Base-by-base conservation (phyloP, 768 basidiomycete species). In the Tylopilus felleus region DNA sequence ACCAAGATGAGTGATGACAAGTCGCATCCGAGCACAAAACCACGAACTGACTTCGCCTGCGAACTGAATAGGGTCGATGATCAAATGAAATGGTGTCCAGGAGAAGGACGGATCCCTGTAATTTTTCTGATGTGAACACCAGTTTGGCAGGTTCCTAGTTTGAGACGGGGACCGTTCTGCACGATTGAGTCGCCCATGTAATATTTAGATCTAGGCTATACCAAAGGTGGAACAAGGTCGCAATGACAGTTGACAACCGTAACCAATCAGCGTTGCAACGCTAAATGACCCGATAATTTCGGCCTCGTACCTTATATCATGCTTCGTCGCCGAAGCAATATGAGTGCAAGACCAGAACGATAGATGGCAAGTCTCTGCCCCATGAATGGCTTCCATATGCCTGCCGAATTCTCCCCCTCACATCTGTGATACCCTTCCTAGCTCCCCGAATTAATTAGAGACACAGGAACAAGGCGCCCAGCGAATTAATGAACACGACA, bases 11-110 rank as follows among this genome's bases (percentile, higher is more conserved):
- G 16, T n/a, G 7, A 17, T 36, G 35, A 17, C 3, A 19, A 38
- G 38, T 38, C 38, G 7, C 38, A n/a, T 38, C 38, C 4, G 17
- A 6, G 36, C 17, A 2, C n/a, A 38, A 6, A 38, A 19, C 19
- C 42, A 36, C 47, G 21, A 52, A 44, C 49, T 27, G 55, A 59
- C 56, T 5, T 53, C 57, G 36, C 29, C 7, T 36, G 19, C 14
- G 27, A 31, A 43, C 49, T 29, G 13, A 52, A 52, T 16, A 17
- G 38, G n/a, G n/a, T 38, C n/a, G 10, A 9, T 19, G n/a, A n/a
- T 19, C 36, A 8, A 8, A 38, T n/a, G 17, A 19, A 41, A 40
- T 22, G 8, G 19, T 40, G 39, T 40, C 39, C 40, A 42, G 23
- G 13, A 8, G 38, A 19, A 8, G 9, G 17, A 38, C 10, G 38